phyloP scores from a whole-genome alignment of 108 stramenopile genomes.

The Skeletonema costatum region DNA sequence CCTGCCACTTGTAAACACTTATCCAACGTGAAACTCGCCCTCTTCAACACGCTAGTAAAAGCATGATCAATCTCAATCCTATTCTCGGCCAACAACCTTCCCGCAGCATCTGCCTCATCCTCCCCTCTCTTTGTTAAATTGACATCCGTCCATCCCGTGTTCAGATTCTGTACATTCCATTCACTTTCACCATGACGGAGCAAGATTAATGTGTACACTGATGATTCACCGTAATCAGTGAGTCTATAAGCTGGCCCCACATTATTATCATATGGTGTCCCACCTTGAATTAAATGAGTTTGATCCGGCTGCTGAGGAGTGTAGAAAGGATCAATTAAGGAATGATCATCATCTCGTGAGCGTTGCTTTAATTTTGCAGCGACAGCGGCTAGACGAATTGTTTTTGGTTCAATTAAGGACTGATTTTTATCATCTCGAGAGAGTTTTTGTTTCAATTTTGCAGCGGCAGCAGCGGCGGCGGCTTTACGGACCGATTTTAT shows the following conservation, averaged over 20 bases:
- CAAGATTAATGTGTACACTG: slow-evolving; percentile 74
- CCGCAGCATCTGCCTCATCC: slow-evolving; percentile 77
- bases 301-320: slow-evolving; percentile 20
- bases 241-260: slow-evolving; percentile 54
- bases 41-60: slow-evolving; percentile 76
- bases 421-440: background rate
- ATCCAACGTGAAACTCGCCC: slow-evolving; percentile 77
- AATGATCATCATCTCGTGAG: slow-evolving; percentile 4
- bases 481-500: slow-evolving; percentile 1
- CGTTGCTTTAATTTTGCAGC: background rate
- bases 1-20: slow-evolving; percentile 77
- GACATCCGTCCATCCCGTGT: slow-evolving; percentile 88
- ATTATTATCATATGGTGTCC: slow-evolving; percentile 59
- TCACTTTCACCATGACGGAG: slow-evolving; percentile 84
- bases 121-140: slow-evolving; percentile 73
- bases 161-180: slow-evolving; percentile 80
- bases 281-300: slow-evolving; percentile 64
- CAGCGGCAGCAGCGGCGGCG: background rate
- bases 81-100: slow-evolving; percentile 73
- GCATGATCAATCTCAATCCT: slow-evolving; percentile 86
- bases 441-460: background rate
- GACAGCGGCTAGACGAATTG: background rate
- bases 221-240: slow-evolving; percentile 76
- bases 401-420: slow-evolving; percentile 38
- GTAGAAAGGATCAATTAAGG: slow-evolving; percentile 47